Conservation (phyloP, 75 land plant genomes). For the Picea glauca region DNA sequence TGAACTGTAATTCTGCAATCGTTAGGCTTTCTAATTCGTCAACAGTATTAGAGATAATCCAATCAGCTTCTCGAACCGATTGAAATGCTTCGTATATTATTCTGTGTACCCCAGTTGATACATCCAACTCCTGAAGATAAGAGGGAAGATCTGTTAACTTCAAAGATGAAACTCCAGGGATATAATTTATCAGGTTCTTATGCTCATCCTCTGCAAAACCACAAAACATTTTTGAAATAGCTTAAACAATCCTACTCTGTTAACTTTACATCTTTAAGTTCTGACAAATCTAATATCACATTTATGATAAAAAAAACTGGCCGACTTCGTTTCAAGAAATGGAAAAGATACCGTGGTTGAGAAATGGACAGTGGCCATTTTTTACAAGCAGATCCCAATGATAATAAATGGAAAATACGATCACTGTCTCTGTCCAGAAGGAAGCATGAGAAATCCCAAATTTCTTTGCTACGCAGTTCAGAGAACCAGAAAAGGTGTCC, state of each 20-base stretch:
- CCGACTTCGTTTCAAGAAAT: not conserved
- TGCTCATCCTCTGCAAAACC: not conserved
- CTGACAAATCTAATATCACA: no score
- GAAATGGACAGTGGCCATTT: constrained; percentile 19
- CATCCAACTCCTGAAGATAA: constrained; percentile 28
- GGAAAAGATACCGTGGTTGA: not conserved
- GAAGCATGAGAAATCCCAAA: constrained; percentile 23
- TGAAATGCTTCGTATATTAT: constrained; percentile 25
- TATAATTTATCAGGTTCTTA: constrained; percentile 28
- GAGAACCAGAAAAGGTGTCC: constrained; percentile 37
- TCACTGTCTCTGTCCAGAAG: constrained; percentile 41
- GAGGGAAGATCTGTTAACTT: constrained; percentile 34
- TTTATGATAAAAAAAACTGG: no score
- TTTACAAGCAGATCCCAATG: constrained; percentile 26
- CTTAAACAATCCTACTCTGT: no score
- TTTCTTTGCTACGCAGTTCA: constrained; percentile 22
- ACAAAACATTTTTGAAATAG: no score
- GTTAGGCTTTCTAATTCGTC: constrained; percentile 26
- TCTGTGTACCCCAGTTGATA: constrained; percentile 15
- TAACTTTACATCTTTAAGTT: no score
- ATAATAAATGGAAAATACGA: constrained; percentile 27
- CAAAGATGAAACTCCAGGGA: constrained; percentile 29
- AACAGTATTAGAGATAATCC: constrained; percentile 31
- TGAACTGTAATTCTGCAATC: constrained; percentile 14
- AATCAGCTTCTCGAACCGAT: constrained; percentile 31